A percentile compares a stretch with the other conserved stretches of the same genome.
Evolutionary conservation across 257 asterid genomes (phyloP).

Genomic region (Nicotiana otophora): DNA sequence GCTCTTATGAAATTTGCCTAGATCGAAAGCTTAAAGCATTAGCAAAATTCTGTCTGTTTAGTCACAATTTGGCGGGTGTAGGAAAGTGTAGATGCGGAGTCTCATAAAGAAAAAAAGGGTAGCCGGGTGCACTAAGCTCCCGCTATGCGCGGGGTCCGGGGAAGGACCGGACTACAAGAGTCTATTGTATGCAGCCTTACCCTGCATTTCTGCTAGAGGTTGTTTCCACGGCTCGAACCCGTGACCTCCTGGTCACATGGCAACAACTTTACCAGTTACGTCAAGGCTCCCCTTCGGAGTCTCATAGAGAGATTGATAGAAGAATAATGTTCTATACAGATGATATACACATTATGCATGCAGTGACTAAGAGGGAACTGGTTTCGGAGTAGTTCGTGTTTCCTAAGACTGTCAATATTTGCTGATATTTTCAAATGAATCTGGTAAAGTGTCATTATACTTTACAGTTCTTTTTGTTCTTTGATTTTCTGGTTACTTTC

Average conservation of each 20-base stretch:
- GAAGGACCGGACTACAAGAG: too few relatives aligned
- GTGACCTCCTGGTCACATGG: too few relatives aligned
- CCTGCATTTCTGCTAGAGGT: too few relatives aligned
- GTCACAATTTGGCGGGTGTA: not conserved
- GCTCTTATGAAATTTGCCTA: not conserved
- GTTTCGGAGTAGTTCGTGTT: not conserved
- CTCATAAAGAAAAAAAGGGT: not conserved
- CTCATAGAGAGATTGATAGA: not conserved
- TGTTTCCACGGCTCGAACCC: too few relatives aligned
- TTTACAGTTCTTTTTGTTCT: not conserved
- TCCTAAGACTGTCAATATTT: not conserved
- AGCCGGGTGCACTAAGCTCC: too few relatives aligned
- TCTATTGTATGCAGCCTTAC: too few relatives aligned
- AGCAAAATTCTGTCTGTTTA: not conserved
- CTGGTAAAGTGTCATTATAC: not conserved
- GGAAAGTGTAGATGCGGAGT: not conserved
- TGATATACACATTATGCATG: not conserved
- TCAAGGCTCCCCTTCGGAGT: not conserved
- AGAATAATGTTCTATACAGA: not conserved
- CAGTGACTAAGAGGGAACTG: not conserved
- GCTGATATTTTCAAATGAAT: not conserved
- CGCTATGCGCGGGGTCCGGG: too few relatives aligned
- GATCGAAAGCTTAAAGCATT: not conserved
- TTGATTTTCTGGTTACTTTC: not conserved
- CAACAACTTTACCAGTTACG: too few relatives aligned